Evolutionary conservation across 192 early-diverging fungal species (phyloP).

Genomic region (Linnemannia schmuckeri): DNA sequence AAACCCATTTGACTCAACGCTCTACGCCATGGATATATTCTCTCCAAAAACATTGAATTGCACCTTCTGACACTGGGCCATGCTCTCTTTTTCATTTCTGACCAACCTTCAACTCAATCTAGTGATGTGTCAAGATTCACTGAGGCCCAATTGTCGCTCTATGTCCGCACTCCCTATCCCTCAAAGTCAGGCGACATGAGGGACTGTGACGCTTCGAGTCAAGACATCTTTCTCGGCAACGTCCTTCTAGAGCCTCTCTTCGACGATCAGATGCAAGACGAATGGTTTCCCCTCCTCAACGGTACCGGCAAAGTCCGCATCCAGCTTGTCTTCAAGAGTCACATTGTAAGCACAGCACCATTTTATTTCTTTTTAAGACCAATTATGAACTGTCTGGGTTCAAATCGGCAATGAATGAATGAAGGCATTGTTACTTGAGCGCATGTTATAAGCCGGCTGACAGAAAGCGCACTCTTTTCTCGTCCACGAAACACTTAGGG

Average conservation of each 20-base stretch:
- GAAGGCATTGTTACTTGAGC: too few species aligned
- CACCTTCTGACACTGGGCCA: background rate
- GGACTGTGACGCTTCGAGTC: conserved; percentile 37
- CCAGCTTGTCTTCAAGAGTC: conserved; percentile 79
- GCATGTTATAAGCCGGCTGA: background rate
- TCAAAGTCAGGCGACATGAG: conserved; percentile 53
- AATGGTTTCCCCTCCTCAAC: conserved; percentile 73
- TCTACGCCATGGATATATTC: background rate
- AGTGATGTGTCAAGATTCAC: conserved; percentile 75
- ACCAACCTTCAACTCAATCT: background rate
- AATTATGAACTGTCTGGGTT: background rate
- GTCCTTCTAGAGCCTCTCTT: conserved; percentile 67
- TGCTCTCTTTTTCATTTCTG: conserved; percentile 1
- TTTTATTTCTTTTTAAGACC: background rate
- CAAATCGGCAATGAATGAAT: background rate
- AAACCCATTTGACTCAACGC: background rate
- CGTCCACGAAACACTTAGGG: conserved; percentile 51
- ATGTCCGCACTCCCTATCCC: conserved; percentile 64
- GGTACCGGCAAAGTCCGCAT: conserved; percentile 80
- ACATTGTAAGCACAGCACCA: conserved; percentile 61
- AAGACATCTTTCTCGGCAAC: conserved; percentile 68
- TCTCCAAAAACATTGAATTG: background rate
- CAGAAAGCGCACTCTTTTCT: conserved; percentile 18
- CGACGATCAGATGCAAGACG: conserved; percentile 68
- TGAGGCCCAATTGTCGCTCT: conserved; percentile 71